Base-by-base conservation (phyloP, 306 rosid genomes). In the Quercus parvula region DNA sequence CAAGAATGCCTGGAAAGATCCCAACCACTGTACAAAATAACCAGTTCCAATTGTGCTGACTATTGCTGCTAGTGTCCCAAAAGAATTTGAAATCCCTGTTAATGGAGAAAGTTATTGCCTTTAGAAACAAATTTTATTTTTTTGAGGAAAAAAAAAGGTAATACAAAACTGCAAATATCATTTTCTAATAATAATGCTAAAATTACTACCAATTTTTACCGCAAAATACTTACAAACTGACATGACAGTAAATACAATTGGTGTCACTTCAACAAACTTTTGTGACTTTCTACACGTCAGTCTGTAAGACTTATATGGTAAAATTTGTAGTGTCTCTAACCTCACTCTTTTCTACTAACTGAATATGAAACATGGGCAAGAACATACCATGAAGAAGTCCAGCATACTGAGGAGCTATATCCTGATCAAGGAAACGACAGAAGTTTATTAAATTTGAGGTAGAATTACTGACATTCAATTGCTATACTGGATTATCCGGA, bases 31-130 rank as follows among this genome's bases (percentile, higher is more conserved):
- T 3, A 94, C 97, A 84, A 92, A 94, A 77, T 91, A 94, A 27
- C 99, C 99, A 25, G 97, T 90, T 83, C 99, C 99, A 66, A 94
- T 87, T 83, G 99, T 92, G 91, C 99, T 91, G 80, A 94, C 38
- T 67, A 92, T 94, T n/a, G 97, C 99, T 59, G 97, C 99, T 66
- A 91, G 68, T 70, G 99, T 92, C 79, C 99, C 97, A 2, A 89
- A 90, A 49, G 92, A 88, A 85, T 92, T 94, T 58, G 97, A 86
- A 57, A 94, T 89, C 56, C 99, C 98, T 94, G 92, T 52, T 75
- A 46, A 66, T 30, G 56, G 17, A 73, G 12, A 67, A 44, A 66
- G 28, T 33, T n/a, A 35, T 15, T n/a, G 12, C 58, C 31, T 66
- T 73, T 41, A 76, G 75, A 55, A 8, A 54, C 27, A 49, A 66